Evolutionary conservation across 192 early-diverging fungal genomes (phyloP), one percentile per base, ranked within the genome.

Genomic region (Chytriomyces hyalinus): DNA sequence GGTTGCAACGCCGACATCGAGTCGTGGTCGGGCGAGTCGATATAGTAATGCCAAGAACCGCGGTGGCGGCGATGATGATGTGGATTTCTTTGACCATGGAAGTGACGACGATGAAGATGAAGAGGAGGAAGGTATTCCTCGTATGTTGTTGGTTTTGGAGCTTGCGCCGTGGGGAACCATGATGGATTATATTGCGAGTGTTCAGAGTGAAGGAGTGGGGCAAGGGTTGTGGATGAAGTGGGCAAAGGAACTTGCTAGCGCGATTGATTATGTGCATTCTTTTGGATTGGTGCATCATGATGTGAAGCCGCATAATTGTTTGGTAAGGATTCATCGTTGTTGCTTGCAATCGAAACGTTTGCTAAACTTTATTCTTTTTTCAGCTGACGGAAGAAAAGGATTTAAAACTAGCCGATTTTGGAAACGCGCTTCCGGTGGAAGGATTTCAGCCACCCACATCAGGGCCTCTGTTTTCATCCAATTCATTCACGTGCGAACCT

Each of bases 231-330:
- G 86, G 84, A 60, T 85, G 15, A 78, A 83, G 44, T 89, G 88
- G 88, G 84, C 86, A 7, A 20, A 78, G 15, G 81, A 89, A 76
- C 60, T 89, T 15, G 82, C 84, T 0, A 65, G 77, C 20, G 88
- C 84, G 5, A 70, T 89, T 10, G 81, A 81, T 53, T 79, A 76
- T 62, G 83, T 86, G n/a, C 88, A 89, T 76, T 68, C 67, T 13
- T 65, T 75, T 61, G 88, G 88, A 13, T 80, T 87, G 22, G 76
- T 89, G n/a, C 88, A 89, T 61, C 88, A 89, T 64, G 88, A 89
- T 65, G 82, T 89, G 20, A 89, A 89, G 78, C 88, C 88, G 6
- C 88, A 89, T 63, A 89, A 89, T 78, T 84, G 86, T 74, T 64
- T 89, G 79, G 86, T 86, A 80, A 80, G 44, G 20, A 28, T 26